phyloP scores from a whole-genome alignment of 1,284 basidiomycete species.

The Ceraceosorus guamensis region DNA sequence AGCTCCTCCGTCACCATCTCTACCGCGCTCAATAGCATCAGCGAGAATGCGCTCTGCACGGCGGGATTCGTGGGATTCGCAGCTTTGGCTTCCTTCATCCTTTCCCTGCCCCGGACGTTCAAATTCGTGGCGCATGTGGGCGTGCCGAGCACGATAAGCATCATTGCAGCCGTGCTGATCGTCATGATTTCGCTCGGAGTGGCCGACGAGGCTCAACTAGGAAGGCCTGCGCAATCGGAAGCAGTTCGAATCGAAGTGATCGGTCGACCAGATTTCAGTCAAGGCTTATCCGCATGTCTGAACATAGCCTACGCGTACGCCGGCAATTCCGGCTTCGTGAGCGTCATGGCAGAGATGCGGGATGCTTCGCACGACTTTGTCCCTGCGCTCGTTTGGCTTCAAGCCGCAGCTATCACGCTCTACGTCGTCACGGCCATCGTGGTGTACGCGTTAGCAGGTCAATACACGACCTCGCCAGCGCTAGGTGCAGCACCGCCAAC shows the following conservation, averaged over 20 bases:
- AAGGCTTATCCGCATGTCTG: not conserved
- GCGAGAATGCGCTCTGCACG: not conserved
- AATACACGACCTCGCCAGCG: conserved; percentile 37
- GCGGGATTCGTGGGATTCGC: not conserved
- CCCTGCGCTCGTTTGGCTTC: not conserved
- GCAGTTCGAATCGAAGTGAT: not conserved
- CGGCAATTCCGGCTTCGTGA: not conserved
- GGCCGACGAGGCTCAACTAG: not conserved
- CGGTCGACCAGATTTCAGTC: not conserved
- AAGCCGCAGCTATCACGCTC: conserved; percentile 6
- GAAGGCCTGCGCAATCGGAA: not conserved
- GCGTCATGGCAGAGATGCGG: not conserved
- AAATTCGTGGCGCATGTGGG: not conserved
- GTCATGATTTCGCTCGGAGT: not conserved
- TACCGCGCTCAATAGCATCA: not conserved
- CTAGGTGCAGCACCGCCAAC: conserved; percentile 26
- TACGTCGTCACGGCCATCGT: conserved; percentile 20
- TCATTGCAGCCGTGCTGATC: not conserved
- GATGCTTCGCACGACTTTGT: not conserved
- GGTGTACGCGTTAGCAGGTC: conserved; percentile 37
- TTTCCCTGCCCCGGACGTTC: not conserved
- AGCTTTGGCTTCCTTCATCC: not conserved
- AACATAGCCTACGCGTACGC: not conserved
- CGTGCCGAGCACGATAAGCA: not conserved
- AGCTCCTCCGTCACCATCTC: not conserved